These are phyloP conservation scores for Voacanga thouarsii DNA, from an alignment of 257 asterid genomes.

Conservation along the genomic window DNA sequence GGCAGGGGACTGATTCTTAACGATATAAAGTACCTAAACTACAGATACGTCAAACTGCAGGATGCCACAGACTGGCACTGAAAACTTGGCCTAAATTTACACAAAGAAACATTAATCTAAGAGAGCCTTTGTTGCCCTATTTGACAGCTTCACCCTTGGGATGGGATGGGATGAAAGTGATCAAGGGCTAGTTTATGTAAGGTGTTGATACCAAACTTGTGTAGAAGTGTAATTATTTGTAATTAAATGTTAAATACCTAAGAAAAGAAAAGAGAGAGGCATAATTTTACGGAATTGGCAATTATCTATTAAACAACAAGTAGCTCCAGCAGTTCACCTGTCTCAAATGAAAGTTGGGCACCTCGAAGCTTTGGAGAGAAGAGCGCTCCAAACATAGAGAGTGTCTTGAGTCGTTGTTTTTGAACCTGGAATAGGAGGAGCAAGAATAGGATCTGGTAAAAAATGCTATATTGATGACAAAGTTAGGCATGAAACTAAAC, in stretches of 20 bases:
- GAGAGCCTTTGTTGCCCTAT: not conserved
- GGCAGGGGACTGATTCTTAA: not conserved
- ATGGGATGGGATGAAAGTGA: not conserved
- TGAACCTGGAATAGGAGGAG: slow-evolving; percentile 38
- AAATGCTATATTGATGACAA: not conserved
- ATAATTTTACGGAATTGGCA: not conserved
- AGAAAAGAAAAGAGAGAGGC: not conserved
- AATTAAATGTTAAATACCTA: not conserved
- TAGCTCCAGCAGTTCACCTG: slow-evolving; percentile 44
- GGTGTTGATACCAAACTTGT: not conserved
- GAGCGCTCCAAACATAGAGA: slow-evolving; percentile 77
- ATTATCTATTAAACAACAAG: not conserved
- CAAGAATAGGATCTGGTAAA: not conserved
- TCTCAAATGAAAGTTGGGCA: slow-evolving; percentile 84
- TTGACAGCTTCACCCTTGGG: not conserved
- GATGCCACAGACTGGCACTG: not conserved
- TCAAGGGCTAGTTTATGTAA: not conserved
- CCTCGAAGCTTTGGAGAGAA: slow-evolving; percentile 94
- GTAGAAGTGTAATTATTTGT: not conserved
- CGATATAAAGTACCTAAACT: not conserved
- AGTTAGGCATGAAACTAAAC: not conserved
- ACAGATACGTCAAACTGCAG: not conserved
- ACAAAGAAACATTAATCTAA: not conserved
- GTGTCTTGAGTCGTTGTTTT: slow-evolving; percentile 56
- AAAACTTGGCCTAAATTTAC: not conserved